Percentiles rank a stretch among this genome's conserved stretches.
phyloP scores from a whole-genome alignment of 2,329 filamentous ascomycete species.

The Fusarium verticillioides region DNA sequence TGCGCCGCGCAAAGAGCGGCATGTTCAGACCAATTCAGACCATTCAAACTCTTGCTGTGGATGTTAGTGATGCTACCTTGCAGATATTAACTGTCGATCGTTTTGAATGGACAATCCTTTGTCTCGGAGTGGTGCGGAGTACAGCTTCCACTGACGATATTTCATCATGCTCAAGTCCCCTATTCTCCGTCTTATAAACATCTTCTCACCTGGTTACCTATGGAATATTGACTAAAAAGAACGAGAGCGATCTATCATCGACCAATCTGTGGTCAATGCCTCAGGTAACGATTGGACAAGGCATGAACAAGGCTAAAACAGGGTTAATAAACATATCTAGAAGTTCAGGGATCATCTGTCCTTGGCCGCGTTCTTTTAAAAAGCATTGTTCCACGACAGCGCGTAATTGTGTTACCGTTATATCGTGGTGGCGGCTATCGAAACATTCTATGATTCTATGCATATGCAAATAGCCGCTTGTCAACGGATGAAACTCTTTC shows the following conservation, averaged over 20 bases:
- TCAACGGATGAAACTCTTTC: not conserved
- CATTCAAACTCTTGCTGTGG: not conserved
- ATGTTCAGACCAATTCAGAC: conserved; percentile 7
- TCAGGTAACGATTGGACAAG: conserved; percentile 15
- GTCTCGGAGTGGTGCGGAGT: not conserved
- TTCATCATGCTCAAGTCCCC: not conserved
- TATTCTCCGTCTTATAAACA: not conserved
- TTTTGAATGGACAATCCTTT: conserved; percentile 1
- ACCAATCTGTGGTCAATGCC: conserved; percentile 27
- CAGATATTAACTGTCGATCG: not conserved
- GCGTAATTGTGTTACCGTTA: conserved; percentile 19
- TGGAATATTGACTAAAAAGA: not conserved
- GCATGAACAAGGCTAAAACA: conserved; percentile 10
- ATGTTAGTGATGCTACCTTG: conserved; percentile 23
- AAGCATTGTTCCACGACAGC: conserved; percentile 8
- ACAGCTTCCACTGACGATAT: not conserved
- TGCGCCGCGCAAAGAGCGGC: conserved; percentile 22
- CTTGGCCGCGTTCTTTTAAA: not conserved
- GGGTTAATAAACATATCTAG: not conserved
- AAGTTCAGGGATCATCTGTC: conserved; percentile 4
- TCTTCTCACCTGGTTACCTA: conserved; percentile 7
- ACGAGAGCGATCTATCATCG: conserved; percentile 3
- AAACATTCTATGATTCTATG: conserved; percentile 22
- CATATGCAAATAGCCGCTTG: conserved; percentile 24
- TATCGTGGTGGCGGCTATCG: conserved; percentile 28